phyloP scores from a whole-genome alignment of 2,329 filamentous ascomycete species.

The Hymenoscyphus fructigenus region DNA sequence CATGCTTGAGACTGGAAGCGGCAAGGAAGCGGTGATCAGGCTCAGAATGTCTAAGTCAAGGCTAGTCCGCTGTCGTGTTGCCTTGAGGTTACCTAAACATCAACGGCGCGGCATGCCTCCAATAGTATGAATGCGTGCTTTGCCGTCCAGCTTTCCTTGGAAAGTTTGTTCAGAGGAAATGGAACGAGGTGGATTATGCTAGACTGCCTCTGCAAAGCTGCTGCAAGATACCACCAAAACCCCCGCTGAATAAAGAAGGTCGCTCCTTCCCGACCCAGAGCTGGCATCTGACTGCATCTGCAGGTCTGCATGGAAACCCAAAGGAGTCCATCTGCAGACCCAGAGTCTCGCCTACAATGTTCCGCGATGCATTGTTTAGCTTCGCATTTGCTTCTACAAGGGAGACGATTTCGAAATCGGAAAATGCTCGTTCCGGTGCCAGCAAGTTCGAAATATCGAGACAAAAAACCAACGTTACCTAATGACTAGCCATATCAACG shows the following conservation, averaged over 20 bases:
- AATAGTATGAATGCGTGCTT: background rate
- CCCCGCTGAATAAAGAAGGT: constrained; percentile 12
- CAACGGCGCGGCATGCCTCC: background rate
- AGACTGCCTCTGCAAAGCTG: background rate
- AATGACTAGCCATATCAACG: no score
- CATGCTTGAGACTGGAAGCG: constrained; percentile 40
- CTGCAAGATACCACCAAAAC: background rate
- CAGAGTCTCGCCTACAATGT: background rate
- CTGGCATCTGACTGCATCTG: background rate
- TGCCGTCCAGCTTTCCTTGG: background rate
- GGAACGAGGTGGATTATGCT: no score
- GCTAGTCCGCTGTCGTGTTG: background rate
- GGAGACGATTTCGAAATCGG: background rate
- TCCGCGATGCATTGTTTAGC: background rate
- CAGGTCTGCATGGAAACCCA: background rate
- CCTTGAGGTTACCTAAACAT: background rate
- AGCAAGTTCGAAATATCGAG: background rate
- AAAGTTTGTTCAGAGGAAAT: background rate
- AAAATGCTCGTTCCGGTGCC: background rate
- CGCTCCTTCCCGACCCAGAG: background rate
- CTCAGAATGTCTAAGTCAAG: constrained; percentile 54
- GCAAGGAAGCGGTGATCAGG: constrained; percentile 67
- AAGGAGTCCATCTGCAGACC: background rate
- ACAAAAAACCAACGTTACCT: background rate
- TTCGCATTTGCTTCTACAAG: background rate